Base-by-base conservation (phyloP, 768 basidiomycete species). In the Tricholoma sp. region DNA sequence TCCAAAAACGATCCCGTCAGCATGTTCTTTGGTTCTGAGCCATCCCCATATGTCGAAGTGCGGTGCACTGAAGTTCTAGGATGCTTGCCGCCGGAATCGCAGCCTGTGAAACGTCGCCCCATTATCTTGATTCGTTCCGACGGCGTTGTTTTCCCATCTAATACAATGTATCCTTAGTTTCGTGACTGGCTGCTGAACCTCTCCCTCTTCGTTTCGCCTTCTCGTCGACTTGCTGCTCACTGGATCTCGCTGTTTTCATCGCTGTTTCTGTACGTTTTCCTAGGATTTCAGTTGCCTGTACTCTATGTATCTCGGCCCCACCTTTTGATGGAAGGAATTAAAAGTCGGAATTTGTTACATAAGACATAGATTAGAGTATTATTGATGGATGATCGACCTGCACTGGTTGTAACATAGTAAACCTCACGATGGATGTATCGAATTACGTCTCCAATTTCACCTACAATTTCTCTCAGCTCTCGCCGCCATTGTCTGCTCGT, bases 81-180 rank as follows among this genome's bases (percentile, higher is more conserved):
- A 17, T 91, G 90, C 63, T 72, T 90, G 42, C 92, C 91, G 13
- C 88, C 89, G 3, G 89, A 90, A 61, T 76, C 76, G 49, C 84
- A 80, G 61, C 71, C 78, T 52, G 69, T 74, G 56, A 90, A 89
- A 72, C 86, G 88, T 54, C 78, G 89, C 50, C 89, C 91, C 8
- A 83, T 95, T 56, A 79, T 93, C 60, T 82, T 94, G 66, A 83
- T 94, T 55, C 84, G 92, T 50, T 80, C 83, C 9, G 92, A 95
- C 65, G 92, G 92, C 47, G 84, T 94, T 57, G 86, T 94, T 53
- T 91, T 91, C 77, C 93, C 92, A 6, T 91, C 91, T 24, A 85
- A 77, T 64, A 79, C 83, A 32, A 81, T 86, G 80, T 92, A 91
- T 77, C 89, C 89, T 34, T 91, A 83, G 80, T 72, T 54, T 48